Base-by-base conservation (phyloP, 495 filamentous ascomycete genomes). In the Copromyces sp. region DNA sequence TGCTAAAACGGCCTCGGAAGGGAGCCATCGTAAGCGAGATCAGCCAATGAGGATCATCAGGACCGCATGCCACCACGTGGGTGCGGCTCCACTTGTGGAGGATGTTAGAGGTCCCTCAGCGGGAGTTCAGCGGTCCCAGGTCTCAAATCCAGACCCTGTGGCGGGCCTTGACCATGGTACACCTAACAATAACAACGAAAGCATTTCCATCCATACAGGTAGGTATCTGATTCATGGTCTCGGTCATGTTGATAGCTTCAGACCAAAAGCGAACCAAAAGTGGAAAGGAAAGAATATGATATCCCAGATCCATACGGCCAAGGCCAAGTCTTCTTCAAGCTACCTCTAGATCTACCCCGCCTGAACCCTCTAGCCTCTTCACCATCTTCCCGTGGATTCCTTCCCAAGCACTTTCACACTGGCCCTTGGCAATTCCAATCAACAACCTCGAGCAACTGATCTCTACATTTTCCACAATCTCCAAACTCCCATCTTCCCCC, bases 371-470 rank as follows among this genome's bases (percentile, higher is more conserved):
- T 72, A 85, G 41, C 78, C 77, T 76, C 35, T 40, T 75, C 11
- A 83, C 61, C 74, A 86, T 79, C 80, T 80, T 81, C 20, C 53
- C 78, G 53, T 85, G 83, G 17, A 86, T 85, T 59, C 75, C 75
- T 17, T 39, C 73, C 83, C 83, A 85, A 17, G 79, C 81, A 14
- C 41, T 72, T 72, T 84, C 83, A 70, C 83, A 84, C 75, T 84
- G 80, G 20, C 73, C 75, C 78, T 81, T 83, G 32, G 85, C 81
- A 20, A 83, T 77, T 1, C 81, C 77, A 29, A 85, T 37, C 74
- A 86, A 74, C 53, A 85, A 68, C 71, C 80, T 75, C 20, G 82
- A 83, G 74, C 83, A 85, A 8, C 61, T 75, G 44, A 86, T 83
- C 17, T 71, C 73, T 29, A 82, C 76, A 12, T 81, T 80, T 70